Conservation (phyloP, 345 rosid genomes). For the Moricandia arvensis region DNA sequence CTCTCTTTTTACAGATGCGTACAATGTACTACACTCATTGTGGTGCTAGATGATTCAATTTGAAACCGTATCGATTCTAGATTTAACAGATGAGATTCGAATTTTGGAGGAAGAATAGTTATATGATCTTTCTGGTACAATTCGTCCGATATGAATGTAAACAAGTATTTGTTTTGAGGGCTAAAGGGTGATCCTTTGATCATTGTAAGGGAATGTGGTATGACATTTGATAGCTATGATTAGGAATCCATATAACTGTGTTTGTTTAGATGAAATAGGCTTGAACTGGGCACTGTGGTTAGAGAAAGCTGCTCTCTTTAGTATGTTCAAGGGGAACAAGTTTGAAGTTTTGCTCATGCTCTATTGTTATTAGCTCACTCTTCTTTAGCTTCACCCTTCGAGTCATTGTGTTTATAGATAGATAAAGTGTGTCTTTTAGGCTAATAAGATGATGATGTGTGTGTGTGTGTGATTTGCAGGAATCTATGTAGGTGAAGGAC, state of each 20-base stretch:
- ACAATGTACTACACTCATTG: background rate
- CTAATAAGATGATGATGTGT: background rate
- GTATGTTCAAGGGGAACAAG: background rate
- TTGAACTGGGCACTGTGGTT: background rate
- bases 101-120: conserved; percentile 12
- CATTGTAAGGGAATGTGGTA: conserved; percentile 3
- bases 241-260: background rate
- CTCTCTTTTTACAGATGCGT: background rate
- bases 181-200: conserved; percentile 4
- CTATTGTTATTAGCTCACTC: background rate
- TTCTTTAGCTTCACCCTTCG: background rate
- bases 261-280: no score
- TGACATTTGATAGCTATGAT: background rate
- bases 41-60: background rate
- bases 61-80: background rate
- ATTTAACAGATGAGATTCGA: conserved; percentile 4
- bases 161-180: background rate
- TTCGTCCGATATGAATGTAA: background rate
- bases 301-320: background rate
- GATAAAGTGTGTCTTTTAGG: background rate
- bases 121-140: background rate
- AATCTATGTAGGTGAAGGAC: conserved; percentile 67
- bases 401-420: background rate
- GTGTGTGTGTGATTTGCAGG: conserved; percentile 45
- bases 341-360: background rate